phyloP scores from a whole-genome alignment of 176 grass and related monocot species.

The Triticum dicoccoides region DNA sequence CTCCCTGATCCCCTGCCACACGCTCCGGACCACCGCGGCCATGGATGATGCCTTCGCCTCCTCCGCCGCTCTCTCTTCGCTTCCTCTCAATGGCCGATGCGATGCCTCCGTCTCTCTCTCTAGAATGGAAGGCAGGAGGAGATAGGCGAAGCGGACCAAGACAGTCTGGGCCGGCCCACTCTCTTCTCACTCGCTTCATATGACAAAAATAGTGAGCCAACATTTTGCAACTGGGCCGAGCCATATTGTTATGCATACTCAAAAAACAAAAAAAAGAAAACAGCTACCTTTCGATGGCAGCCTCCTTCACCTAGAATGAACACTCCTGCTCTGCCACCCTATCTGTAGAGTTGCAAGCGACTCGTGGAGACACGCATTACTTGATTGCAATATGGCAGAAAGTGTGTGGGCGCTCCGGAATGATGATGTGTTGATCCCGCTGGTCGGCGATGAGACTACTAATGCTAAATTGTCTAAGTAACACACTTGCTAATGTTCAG shows the following conservation, averaged over 20 bases:
- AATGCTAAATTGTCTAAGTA: no score
- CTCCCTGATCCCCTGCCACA: slow-evolving; percentile 68
- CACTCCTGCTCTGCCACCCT: background rate
- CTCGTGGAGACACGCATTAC: no score
- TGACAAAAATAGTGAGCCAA: background rate
- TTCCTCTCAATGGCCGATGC: background rate
- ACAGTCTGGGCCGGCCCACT: background rate
- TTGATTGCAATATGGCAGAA: no score
- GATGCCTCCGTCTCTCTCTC: background rate
- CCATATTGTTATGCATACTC: background rate
- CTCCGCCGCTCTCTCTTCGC: background rate
- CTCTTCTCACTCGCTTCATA: background rate
- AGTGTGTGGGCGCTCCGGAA: no score
- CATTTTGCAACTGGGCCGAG: background rate
- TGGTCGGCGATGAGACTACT: no score
- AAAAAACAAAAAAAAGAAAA: no score
- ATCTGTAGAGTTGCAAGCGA: no score
- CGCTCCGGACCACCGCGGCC: slow-evolving; percentile 72
- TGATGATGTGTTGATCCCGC: no score
- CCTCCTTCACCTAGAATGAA: background rate
- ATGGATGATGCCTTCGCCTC: slow-evolving; percentile 31
- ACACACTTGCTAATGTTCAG: no score
- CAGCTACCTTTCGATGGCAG: background rate
- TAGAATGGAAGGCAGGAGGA: background rate
- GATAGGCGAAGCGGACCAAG: background rate